Percentiles rank a stretch among this genome's conserved stretches.
Evolutionary conservation across 257 asterid species (phyloP).

Genomic region (Parsonsia alboflavescens): DNA sequence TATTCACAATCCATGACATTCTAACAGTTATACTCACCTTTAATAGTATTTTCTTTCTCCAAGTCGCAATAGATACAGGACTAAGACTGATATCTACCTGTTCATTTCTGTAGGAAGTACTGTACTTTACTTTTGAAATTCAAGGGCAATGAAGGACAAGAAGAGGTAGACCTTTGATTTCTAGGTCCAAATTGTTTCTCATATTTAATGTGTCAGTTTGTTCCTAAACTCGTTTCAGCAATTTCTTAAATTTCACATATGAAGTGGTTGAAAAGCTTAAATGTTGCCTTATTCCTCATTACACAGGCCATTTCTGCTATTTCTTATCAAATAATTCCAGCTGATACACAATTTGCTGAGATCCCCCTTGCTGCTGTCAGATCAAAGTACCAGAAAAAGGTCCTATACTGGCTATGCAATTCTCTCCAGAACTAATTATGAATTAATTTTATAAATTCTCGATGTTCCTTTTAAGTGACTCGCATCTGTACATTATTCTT

Average conservation of each 20-base stretch:
- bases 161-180: slow-evolving; percentile 46
- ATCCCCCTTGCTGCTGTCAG: slow-evolving; percentile 90
- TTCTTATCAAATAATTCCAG: slow-evolving; percentile 77
- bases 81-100: slow-evolving; percentile 6
- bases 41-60: background rate
- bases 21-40: background rate
- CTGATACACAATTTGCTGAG: slow-evolving; percentile 88
- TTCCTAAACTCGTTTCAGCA: background rate
- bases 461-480: background rate
- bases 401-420: slow-evolving; percentile 18
- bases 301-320: slow-evolving; percentile 77
- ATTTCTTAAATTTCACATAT: background rate
- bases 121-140: slow-evolving; percentile 63
- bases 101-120: slow-evolving; percentile 56
- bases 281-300: background rate
- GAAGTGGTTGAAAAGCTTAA: background rate
- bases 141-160: slow-evolving; percentile 31
- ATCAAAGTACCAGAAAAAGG: slow-evolving; percentile 68
- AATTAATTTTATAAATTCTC: background rate
- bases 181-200: slow-evolving; percentile 10
- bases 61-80: slow-evolving; percentile 9
- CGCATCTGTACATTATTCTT: background rate
- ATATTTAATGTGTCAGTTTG: background rate
- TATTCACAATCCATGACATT: background rate
- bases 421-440: slow-evolving; percentile 5